Conservation (phyloP, 2,329 filamentous ascomycete genomes). For the Pyrenochaeta sp. region DNA sequence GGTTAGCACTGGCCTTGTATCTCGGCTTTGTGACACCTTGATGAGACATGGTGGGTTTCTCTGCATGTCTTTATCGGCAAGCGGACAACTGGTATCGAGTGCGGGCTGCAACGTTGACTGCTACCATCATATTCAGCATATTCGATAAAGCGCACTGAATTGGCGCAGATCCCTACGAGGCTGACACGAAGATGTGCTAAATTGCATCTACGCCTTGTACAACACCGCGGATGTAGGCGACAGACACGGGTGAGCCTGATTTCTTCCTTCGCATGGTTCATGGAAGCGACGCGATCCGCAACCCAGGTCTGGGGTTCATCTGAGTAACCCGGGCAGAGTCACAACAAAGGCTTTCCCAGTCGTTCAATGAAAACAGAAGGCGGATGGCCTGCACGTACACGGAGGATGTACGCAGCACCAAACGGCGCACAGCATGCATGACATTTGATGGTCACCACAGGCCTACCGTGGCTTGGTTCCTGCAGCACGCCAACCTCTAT, state of each 20-base stretch:
- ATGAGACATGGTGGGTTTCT: too few relatives aligned
- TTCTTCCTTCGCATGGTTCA: conserved; percentile 20
- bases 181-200: conserved; percentile 15
- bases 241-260: conserved; percentile 12
- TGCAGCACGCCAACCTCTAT: conserved; percentile 1
- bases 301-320: conserved; percentile 43
- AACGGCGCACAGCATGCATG: conserved; percentile 37
- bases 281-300: conserved; percentile 33
- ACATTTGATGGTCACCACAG: conserved; percentile 27
- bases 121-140: too few relatives aligned
- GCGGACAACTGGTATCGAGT: too few relatives aligned
- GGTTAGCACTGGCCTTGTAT: too few relatives aligned
- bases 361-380: conserved; percentile 17
- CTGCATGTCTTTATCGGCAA: too few relatives aligned
- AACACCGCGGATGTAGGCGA: conserved; percentile 19
- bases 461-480: conserved; percentile 20
- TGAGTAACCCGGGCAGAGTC: conserved; percentile 37
- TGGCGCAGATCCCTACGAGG: conserved; percentile 14
- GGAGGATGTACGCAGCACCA: conserved; percentile 25
- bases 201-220: conserved; percentile 20
- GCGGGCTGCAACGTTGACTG: too few relatives aligned
- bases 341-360: conserved; percentile 20
- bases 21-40: too few relatives aligned
- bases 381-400: conserved; percentile 13
- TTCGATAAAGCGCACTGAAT: neutral